Evolutionary conservation across 208 protist species (phyloP).

Genomic region (Blastocrithidia nonstop): DNA sequence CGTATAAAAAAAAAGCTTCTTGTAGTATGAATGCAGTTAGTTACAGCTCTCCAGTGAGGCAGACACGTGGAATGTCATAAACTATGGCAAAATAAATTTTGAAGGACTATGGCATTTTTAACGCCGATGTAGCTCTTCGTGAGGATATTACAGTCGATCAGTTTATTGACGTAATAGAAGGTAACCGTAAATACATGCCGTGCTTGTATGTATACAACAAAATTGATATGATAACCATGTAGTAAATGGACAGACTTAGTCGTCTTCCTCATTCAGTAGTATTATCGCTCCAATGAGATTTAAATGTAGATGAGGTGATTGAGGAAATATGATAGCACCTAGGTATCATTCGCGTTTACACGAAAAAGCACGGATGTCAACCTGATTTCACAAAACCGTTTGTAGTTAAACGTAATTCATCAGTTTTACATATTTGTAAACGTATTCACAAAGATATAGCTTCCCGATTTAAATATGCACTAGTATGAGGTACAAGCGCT

Average conservation of each 20-base stretch:
- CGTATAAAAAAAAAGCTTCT: conserved; percentile 84
- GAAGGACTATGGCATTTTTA: conserved; percentile 92
- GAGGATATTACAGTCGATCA: conserved; percentile 95
- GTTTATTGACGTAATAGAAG: conserved; percentile 97
- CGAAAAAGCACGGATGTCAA: conserved; percentile 88
- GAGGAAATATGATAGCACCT: conserved; percentile 94
- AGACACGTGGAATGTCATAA: conserved; percentile 78
- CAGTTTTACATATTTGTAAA: conserved; percentile 88
- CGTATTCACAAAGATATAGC: conserved; percentile 89
- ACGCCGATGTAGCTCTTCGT: conserved; percentile 92
- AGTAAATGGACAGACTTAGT: conserved; percentile 92
- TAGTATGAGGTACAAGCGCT: conserved; percentile 92
- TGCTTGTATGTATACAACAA: conserved; percentile 94
- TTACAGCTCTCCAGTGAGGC: conserved; percentile 77
- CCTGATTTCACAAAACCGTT: conserved; percentile 93
- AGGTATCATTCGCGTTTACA: conserved; percentile 94
- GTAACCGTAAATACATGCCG: conserved; percentile 89
- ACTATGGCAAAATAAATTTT: conserved; percentile 87
- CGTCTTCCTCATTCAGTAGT: conserved; percentile 81
- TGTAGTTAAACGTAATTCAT: conserved; percentile 79
- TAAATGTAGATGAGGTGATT: conserved; percentile 89
- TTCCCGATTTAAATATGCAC: conserved; percentile 85
- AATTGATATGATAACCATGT: conserved; percentile 94
- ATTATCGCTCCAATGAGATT: conserved; percentile 80
- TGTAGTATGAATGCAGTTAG: conserved; percentile 86